Base-by-base conservation (phyloP, 2,329 filamentous ascomycete species). In the Penicillium hesseltinei region DNA sequence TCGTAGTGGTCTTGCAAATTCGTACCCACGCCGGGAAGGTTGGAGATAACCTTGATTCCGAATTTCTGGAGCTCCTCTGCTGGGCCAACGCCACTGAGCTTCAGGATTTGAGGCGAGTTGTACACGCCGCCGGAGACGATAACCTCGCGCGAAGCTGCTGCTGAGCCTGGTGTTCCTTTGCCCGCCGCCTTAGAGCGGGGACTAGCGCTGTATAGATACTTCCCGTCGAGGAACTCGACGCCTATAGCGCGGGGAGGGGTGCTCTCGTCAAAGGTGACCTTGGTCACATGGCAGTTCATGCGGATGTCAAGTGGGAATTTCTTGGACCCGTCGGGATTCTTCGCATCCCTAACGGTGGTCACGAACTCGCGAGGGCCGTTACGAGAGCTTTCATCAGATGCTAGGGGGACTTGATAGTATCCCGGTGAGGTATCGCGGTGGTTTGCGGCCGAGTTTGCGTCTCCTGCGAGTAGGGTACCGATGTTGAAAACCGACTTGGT, bases 91-190 rank as follows among this genome's bases (percentile, higher is more conserved):
- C 87, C 87, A 51, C 79, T 83, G 2, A 88, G 80, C 73, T 86
- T 84, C 13, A 89, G 81, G 3, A 89, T 72, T 69, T 89, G 86
- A 7, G 85, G 85, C 1, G 82, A 81, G 72, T 88, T 85, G 71
- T 83, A 88, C 1, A 83, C 80, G 19, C 86, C 86, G 7, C 69
- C 79, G 9, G 77, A 71, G 39, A 81, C 58, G 59, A 81, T 78
- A 36, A 81, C 74, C 62, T 81, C 79, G 27, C 71, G 71, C n/a
- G 69, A 74, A 2, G 79, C 79, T 10, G 65, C 68, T 39, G 74
- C 78, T 42, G 69, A 71, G 45, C 78, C 78, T 3, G 74, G 64
- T 7, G 63, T 71, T 40, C 80, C 79, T 9, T 57, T 54, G 0
- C 38, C 33, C 1, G 58, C 59, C 0, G 54, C 52, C 10, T 54